phyloP scores from a whole-genome alignment of 2,329 filamentous ascomycete species.

The Nakataea oryzae region DNA sequence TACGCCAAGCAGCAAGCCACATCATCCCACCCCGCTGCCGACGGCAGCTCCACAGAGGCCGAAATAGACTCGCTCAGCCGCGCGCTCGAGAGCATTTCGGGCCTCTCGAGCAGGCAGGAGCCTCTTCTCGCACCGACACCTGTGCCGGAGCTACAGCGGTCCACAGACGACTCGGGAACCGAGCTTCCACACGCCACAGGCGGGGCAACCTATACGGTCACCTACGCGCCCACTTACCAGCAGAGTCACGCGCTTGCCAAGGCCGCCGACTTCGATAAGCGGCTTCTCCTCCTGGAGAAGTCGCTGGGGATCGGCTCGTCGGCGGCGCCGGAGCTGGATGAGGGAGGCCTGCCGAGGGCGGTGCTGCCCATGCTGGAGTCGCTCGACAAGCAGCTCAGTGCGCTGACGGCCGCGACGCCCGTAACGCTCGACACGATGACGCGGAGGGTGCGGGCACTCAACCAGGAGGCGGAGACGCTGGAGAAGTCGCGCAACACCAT shows the following conservation, averaged over 20 bases:
- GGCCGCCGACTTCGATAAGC: slow-evolving; percentile 77
- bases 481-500: slow-evolving; percentile 54
- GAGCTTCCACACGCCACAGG: background rate
- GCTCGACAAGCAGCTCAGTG: slow-evolving; percentile 70
- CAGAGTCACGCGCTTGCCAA: slow-evolving; percentile 65
- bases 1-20: slow-evolving; percentile 41
- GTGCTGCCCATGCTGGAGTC: slow-evolving; percentile 74
- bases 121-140: background rate
- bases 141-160: slow-evolving; percentile 8
- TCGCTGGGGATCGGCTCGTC: slow-evolving; percentile 69
- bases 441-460: slow-evolving; percentile 58
- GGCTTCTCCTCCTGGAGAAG: slow-evolving; percentile 69
- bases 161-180: background rate
- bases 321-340: slow-evolving; percentile 50
- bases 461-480: slow-evolving; percentile 61
- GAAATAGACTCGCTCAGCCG: slow-evolving; percentile 56
- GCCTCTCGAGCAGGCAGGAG: slow-evolving; percentile 14
- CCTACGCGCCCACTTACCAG: slow-evolving; percentile 53
- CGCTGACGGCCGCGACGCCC: slow-evolving; percentile 62
- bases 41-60: background rate
- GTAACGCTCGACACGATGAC: slow-evolving; percentile 64
- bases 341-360: slow-evolving; percentile 48
- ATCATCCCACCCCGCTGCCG: slow-evolving; percentile 32
- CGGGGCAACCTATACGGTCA: slow-evolving; percentile 49
- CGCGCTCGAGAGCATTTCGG: slow-evolving; percentile 56